Evolutionary conservation across 148 eudicot genomes (phyloP).

Genomic region (Pharnaceum exiguum): DNA sequence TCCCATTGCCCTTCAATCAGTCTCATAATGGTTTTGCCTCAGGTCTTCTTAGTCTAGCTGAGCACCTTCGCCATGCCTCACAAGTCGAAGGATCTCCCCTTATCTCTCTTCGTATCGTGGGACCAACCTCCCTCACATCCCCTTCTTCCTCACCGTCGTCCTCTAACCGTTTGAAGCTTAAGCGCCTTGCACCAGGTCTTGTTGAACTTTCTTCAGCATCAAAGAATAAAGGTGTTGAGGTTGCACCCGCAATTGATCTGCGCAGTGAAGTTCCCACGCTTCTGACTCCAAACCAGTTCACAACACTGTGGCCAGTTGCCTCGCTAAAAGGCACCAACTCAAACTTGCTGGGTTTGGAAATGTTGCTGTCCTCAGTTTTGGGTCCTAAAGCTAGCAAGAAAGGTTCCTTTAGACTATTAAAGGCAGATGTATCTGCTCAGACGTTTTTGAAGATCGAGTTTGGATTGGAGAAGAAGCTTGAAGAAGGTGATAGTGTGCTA

Average conservation of each 20-base stretch:
- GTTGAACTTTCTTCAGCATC: constrained; percentile 75
- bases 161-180: constrained; percentile 70
- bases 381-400: constrained; percentile 64
- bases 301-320: constrained; percentile 74
- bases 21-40: constrained; percentile 60
- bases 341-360: constrained; percentile 71
- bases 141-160: constrained; percentile 61
- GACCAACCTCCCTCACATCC: constrained; percentile 83
- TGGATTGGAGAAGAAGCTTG: constrained; percentile 66
- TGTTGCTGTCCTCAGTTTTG: constrained; percentile 56
- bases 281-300: constrained; percentile 58
- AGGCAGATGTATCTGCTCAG: constrained; percentile 82
- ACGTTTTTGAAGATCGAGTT: constrained; percentile 83
- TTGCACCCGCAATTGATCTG: constrained; percentile 52
- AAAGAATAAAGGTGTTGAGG: constrained; percentile 23
- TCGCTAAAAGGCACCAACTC: constrained; percentile 72
- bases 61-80: constrained; percentile 59
- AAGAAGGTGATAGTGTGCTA: constrained; percentile 36
- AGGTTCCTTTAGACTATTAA: constrained; percentile 79
- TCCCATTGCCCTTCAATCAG: constrained; percentile 76
- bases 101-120: constrained; percentile 85
- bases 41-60: constrained; percentile 67
- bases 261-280: constrained; percentile 62
- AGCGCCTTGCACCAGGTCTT: constrained; percentile 88
- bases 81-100: constrained; percentile 37